These are phyloP conservation scores for Epichloe typhina DNA, from an alignment of 2,329 filamentous ascomycete species.

Conservation along the genomic window DNA sequence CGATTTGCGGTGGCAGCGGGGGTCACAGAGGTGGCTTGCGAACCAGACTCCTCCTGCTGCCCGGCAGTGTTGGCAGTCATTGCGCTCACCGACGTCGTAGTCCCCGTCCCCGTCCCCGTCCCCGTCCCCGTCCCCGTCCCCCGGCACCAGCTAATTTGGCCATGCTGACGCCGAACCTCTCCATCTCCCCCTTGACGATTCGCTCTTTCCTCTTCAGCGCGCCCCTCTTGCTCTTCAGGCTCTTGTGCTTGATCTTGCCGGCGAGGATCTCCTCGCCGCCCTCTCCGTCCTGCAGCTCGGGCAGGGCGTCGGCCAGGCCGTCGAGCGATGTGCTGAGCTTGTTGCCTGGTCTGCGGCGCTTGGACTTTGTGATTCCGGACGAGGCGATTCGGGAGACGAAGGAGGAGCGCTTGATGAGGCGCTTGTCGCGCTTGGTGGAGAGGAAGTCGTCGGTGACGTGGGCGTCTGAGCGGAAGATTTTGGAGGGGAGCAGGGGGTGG, in stretches of 20 bases:
- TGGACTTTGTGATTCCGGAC: constrained; percentile 15
- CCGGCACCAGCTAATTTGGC: constrained; percentile 49
- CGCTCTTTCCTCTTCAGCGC: constrained; percentile 74
- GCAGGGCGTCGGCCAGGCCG: constrained; percentile 67
- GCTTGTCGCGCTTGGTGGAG: constrained; percentile 72
- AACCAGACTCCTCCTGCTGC: background rate
- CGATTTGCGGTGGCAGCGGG: constrained; percentile 38
- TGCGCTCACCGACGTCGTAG: background rate
- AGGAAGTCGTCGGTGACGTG: constrained; percentile 45
- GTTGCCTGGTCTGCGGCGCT: constrained; percentile 49
- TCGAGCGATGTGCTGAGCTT: constrained; percentile 68
- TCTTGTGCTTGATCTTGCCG: constrained; percentile 59
- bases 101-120: background rate
- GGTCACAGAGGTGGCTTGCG: constrained; percentile 1
- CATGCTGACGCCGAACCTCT: constrained; percentile 73
- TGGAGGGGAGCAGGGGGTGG: constrained; percentile 37
- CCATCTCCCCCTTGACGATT: constrained; percentile 67
- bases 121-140: no score
- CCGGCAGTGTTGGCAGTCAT: constrained; percentile 6
- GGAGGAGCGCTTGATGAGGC: constrained; percentile 63
- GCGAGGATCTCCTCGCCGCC: constrained; percentile 29
- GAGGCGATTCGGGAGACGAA: constrained; percentile 70
- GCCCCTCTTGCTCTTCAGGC: constrained; percentile 60
- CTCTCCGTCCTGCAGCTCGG: constrained; percentile 39
- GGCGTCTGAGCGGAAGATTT: constrained; percentile 38